Evolutionary conservation across 306 rosid genomes (phyloP).

Genomic region (Lathyrus aphaca): DNA sequence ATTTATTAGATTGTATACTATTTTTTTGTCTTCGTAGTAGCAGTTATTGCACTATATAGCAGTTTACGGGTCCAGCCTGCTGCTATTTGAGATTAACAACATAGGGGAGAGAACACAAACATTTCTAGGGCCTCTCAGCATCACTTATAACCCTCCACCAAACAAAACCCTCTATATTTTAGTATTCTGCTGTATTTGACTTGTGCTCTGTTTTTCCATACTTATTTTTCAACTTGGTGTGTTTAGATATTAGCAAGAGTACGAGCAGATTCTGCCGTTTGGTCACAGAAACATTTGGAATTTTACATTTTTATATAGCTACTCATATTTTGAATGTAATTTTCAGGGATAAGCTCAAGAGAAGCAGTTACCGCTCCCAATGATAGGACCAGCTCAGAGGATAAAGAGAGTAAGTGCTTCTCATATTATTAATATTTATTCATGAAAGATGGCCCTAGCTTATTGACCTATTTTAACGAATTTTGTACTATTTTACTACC

Average conservation of each 20-base stretch:
- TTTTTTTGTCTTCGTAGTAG: neutral
- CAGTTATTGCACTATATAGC: neutral
- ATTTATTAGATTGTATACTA: neutral
- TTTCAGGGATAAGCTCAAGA: conserved; percentile 46
- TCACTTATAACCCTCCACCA: no score
- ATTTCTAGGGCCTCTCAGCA: no score
- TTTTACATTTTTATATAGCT: neutral
- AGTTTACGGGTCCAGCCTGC: neutral
- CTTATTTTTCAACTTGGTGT: neutral
- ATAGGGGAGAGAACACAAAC: no score
- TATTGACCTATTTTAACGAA: conserved; percentile 6
- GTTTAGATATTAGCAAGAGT: neutral
- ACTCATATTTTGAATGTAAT: conserved; percentile 25
- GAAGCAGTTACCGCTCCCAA: conserved; percentile 38
- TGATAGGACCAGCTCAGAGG: conserved; percentile 45
- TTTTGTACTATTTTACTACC: conserved; percentile 25
- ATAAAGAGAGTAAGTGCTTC: conserved; percentile 52
- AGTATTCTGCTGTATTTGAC: conserved; percentile 5
- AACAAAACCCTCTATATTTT: neutral
- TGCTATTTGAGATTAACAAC: neutral
- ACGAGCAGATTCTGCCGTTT: conserved; percentile 13
- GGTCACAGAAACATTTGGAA: neutral
- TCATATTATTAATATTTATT: conserved; percentile 24
- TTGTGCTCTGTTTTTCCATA: neutral
- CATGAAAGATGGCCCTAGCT: neutral